Conservation (phyloP, 306 rosid species). For the Cucurbita maxima region DNA sequence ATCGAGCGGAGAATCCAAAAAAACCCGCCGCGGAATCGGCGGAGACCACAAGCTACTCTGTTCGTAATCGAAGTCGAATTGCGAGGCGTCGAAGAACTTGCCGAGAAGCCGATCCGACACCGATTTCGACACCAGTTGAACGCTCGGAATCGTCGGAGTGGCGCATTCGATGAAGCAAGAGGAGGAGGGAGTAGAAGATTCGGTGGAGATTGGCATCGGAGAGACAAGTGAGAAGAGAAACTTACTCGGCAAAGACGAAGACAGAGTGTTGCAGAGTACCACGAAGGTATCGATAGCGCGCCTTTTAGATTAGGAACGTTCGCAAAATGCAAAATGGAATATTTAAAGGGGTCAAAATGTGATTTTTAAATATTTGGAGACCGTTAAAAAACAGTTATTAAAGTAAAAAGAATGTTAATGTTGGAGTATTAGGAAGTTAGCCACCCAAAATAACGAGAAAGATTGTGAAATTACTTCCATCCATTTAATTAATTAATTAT, state of each 20-base stretch:
- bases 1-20: conserved; percentile 25
- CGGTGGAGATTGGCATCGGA: conserved; percentile 16
- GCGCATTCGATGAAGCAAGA: conserved; percentile 2
- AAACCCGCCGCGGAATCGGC: conserved; percentile 21
- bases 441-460: neutral
- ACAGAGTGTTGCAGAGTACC: neutral
- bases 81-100: conserved; percentile 43
- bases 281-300: neutral
- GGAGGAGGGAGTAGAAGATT: neutral
- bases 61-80: conserved; percentile 34
- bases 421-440: neutral
- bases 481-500: too few species aligned
- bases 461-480: too few species aligned
- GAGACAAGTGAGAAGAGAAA: neutral
- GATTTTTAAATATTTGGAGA: neutral
- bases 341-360: neutral
- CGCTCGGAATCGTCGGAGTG: conserved; percentile 11
- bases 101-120: conserved; percentile 49
- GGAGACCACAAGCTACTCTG: conserved; percentile 63
- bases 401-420: neutral
- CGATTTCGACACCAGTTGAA: conserved; percentile 37
- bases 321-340: neutral
- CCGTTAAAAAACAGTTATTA: conserved; percentile 7
- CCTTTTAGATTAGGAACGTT: neutral
- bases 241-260: neutral